Evolutionary conservation across 169 alveolate species (phyloP).

Genomic region (Cryptosporidium ubiquitum): DNA sequence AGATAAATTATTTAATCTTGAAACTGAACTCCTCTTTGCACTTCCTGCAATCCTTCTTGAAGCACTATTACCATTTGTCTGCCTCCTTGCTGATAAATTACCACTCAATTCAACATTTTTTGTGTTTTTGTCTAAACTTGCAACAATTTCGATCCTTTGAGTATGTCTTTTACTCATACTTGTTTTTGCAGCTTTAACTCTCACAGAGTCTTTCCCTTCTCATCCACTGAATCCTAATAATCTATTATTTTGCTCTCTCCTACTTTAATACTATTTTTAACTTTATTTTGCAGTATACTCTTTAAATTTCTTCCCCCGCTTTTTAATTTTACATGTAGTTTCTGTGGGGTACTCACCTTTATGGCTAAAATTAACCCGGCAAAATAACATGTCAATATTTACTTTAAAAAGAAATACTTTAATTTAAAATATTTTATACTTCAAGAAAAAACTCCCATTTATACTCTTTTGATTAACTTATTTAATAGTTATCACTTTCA

Average conservation of each 20-base stretch:
- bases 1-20: slow-evolving; percentile 5
- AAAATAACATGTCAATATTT: slow-evolving; percentile 24
- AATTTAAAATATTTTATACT: background rate
- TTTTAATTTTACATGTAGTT: slow-evolving; percentile 25
- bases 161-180: slow-evolving; percentile 39
- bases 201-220: background rate
- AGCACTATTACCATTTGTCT: background rate
- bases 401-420: background rate
- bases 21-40: slow-evolving; percentile 20
- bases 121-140: background rate
- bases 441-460: too few species aligned
- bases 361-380: slow-evolving; percentile 4
- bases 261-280: background rate
- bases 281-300: background rate
- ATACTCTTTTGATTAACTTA: background rate
- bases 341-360: slow-evolving; percentile 65
- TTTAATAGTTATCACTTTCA: background rate
- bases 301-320: background rate
- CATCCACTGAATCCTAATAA: background rate
- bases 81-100: slow-evolving; percentile 37
- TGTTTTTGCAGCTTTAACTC: background rate
- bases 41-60: slow-evolving; percentile 23
- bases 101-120: background rate
- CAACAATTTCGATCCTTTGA: slow-evolving; percentile 8
- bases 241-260: background rate